Conservation (phyloP, 148 eudicot genomes). For the Amaranthus cruentus region DNA sequence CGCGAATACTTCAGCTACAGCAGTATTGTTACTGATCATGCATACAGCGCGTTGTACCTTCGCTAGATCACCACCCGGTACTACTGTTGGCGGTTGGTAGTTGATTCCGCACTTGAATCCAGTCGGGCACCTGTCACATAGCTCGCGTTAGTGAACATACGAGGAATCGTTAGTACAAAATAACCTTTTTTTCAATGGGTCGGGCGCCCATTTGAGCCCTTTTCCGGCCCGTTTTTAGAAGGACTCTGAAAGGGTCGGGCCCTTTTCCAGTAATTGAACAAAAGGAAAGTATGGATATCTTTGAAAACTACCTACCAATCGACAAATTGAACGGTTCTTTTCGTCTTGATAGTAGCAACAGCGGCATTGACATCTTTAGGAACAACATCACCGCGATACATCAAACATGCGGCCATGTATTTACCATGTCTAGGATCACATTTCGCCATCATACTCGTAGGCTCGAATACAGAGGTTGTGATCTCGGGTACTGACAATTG, state of each 20-base stretch:
- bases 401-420: conserved; percentile 41
- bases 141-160: too few species aligned
- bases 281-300: too few species aligned
- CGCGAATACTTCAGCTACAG: conserved; percentile 36
- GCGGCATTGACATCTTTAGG: conserved; percentile 40
- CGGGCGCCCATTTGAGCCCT: too few species aligned
- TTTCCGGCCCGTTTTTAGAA: too few species aligned
- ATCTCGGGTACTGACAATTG: conserved; percentile 38
- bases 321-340: conserved; percentile 37
- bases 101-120: conserved; percentile 40
- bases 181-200: too few species aligned
- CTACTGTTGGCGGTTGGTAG: conserved; percentile 37
- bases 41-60: conserved; percentile 37
- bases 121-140: conserved; percentile 32
- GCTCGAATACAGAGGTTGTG: conserved; percentile 36
- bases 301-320: conserved; percentile 27
- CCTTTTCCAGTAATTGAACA: too few species aligned
- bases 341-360: conserved; percentile 32
- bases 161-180: too few species aligned
- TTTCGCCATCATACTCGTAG: conserved; percentile 40
- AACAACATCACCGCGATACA: conserved; percentile 44
- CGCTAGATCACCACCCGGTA: conserved; percentile 38
- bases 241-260: too few species aligned
- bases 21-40: conserved; percentile 39
- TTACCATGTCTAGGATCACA: conserved; percentile 39